Conservation (phyloP, 2,329 filamentous ascomycete genomes). For the Cercospora berteroae region DNA sequence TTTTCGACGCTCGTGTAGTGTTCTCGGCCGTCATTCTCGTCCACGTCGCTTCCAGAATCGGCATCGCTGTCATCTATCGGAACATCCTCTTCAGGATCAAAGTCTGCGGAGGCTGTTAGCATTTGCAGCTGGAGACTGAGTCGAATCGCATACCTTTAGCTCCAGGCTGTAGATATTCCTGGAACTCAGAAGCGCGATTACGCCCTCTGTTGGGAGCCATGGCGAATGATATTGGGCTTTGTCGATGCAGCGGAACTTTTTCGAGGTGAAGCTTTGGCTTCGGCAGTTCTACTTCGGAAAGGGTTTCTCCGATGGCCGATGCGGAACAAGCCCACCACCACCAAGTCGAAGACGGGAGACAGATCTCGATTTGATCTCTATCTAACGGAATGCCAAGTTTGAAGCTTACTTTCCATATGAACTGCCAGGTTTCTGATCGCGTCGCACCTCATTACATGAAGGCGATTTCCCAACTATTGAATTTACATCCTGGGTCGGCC, state of each 20-base stretch:
- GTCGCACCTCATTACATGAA: background rate
- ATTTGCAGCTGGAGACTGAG: conserved; percentile 3
- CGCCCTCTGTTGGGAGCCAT: conserved; percentile 32
- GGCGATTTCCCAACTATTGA: background rate
- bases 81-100: conserved; percentile 68
- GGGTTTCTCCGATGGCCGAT: background rate
- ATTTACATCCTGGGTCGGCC: too few species aligned
- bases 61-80: conserved; percentile 50
- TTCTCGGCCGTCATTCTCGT: conserved; percentile 66
- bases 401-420: too few species aligned
- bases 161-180: conserved; percentile 29
- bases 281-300: background rate
- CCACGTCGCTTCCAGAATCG: conserved; percentile 51
- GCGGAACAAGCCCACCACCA: too few species aligned
- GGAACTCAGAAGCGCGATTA: conserved; percentile 34
- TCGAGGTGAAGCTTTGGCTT: background rate
- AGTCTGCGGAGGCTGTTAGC: conserved; percentile 55
- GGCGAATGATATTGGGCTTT: background rate
- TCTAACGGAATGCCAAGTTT: too few species aligned
- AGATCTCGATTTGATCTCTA: too few species aligned
- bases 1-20: conserved; percentile 83
- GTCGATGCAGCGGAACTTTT: background rate
- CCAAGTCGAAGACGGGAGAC: too few species aligned
- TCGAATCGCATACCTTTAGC: conserved; percentile 31
- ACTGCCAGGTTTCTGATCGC: too few species aligned